phyloP scores from a whole-genome alignment of 225 moss, liverwort and hornwort genomes.

The Sphagnum contortum region DNA sequence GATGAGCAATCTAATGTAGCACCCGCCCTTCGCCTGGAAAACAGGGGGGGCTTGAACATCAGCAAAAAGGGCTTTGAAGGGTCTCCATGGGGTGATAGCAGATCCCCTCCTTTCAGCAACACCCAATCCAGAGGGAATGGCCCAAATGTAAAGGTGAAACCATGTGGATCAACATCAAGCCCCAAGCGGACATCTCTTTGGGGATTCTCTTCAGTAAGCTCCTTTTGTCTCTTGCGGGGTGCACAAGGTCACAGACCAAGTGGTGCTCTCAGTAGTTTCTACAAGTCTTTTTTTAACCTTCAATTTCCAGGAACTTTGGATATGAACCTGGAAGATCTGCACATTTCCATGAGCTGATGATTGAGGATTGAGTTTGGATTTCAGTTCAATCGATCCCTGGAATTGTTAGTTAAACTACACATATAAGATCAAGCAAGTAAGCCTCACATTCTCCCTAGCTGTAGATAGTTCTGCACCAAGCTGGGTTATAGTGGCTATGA shows the following conservation, averaged over 20 bases:
- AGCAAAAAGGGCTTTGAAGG: constrained; percentile 33
- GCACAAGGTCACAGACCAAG: background rate
- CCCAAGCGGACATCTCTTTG: constrained; percentile 70
- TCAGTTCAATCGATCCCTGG: no score
- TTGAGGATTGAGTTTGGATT: no score
- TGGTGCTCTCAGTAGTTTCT: background rate
- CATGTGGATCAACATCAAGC: constrained; percentile 47
- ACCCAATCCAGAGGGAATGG: constrained; percentile 52
- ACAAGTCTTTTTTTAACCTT: no score
- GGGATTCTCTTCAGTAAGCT: constrained; percentile 62
- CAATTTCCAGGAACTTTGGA: no score
- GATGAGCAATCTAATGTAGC: constrained; percentile 50
- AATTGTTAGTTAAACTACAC: no score
- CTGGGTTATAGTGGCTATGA: constrained; percentile 1
- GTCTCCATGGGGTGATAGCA: constrained; percentile 64
- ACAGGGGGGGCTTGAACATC: constrained; percentile 36
- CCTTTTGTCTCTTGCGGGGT: background rate
- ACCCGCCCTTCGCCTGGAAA: constrained; percentile 44
- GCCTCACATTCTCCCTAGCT: background rate
- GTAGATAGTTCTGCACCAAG: background rate
- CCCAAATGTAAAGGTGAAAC: constrained; percentile 32
- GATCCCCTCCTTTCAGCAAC: constrained; percentile 59
- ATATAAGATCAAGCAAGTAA: background rate
- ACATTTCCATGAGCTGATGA: no score
- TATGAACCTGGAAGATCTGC: no score